These are phyloP conservation scores for Monilinia vaccinii-corymbosi DNA, from an alignment of 2,329 filamentous ascomycete genomes.

Conservation along the genomic window DNA sequence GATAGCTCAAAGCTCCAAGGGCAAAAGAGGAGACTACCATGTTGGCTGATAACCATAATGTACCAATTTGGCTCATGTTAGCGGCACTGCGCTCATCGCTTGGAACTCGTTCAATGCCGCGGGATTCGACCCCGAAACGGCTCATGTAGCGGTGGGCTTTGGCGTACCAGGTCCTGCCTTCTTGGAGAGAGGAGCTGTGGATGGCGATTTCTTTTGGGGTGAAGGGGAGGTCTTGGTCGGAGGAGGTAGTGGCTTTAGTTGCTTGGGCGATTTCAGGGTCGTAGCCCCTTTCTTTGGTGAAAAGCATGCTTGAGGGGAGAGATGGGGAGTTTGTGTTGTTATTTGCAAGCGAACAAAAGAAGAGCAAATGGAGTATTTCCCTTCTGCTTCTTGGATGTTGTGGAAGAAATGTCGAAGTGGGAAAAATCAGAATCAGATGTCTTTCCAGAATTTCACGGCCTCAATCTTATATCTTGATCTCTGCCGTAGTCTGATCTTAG, in stretches of 20 bases:
- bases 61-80: slow-evolving; percentile 57
- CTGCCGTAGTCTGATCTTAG: background rate
- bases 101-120: slow-evolving; percentile 68
- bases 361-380: background rate
- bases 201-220: slow-evolving; percentile 30
- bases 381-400: background rate
- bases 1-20: slow-evolving; percentile 61
- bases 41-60: slow-evolving; percentile 69
- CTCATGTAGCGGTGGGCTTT: slow-evolving; percentile 54
- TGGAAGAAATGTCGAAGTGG: background rate
- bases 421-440: background rate
- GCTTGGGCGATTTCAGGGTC: slow-evolving; percentile 6
- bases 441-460: background rate
- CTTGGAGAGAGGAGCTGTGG: slow-evolving; percentile 48
- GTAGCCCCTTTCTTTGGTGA: background rate
- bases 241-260: background rate
- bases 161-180: slow-evolving; percentile 46
- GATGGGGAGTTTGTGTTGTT: background rate
- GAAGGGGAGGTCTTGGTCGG: background rate
- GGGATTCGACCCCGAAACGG: slow-evolving; percentile 59
- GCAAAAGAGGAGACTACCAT: slow-evolving; percentile 71
- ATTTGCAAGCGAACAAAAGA: background rate
- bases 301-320: background rate
- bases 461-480: background rate
- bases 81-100: slow-evolving; percentile 58